These are phyloP conservation scores for Syzygium aromaticum DNA, from an alignment of 345 rosid genomes.

Conservation along the genomic window DNA sequence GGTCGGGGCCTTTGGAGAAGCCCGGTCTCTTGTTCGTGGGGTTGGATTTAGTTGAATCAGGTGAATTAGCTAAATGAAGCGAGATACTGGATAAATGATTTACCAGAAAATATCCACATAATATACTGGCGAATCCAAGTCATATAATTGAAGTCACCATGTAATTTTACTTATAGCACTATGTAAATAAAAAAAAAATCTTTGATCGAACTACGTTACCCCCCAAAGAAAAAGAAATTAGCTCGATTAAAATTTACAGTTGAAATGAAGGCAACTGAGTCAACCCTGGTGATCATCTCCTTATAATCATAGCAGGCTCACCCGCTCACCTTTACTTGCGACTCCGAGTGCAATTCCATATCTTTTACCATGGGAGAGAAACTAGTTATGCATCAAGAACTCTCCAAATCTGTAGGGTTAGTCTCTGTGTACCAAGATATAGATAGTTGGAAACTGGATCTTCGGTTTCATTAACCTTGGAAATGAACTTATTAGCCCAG, in stretches of 20 bases:
- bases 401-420: background rate
- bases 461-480: background rate
- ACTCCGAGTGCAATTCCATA: background rate
- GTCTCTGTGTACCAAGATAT: background rate
- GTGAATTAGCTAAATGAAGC: background rate
- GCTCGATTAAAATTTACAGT: background rate
- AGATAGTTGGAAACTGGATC: background rate
- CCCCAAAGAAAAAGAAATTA: background rate
- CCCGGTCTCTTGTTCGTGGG: background rate
- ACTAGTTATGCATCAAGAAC: background rate
- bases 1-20: background rate
- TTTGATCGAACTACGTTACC: background rate
- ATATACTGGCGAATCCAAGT: background rate
- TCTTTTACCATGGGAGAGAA: background rate
- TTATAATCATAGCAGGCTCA: background rate
- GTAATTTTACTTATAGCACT: background rate
- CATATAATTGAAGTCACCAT: background rate
- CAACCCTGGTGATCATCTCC: background rate
- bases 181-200: background rate
- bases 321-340: background rate
- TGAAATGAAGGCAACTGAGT: background rate
- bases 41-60: background rate
- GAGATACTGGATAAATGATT: background rate
- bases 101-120: background rate
- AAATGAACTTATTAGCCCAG: background rate